phyloP scores from a whole-genome alignment of 345 rosid species.

The Raphanus raphanistrum region DNA sequence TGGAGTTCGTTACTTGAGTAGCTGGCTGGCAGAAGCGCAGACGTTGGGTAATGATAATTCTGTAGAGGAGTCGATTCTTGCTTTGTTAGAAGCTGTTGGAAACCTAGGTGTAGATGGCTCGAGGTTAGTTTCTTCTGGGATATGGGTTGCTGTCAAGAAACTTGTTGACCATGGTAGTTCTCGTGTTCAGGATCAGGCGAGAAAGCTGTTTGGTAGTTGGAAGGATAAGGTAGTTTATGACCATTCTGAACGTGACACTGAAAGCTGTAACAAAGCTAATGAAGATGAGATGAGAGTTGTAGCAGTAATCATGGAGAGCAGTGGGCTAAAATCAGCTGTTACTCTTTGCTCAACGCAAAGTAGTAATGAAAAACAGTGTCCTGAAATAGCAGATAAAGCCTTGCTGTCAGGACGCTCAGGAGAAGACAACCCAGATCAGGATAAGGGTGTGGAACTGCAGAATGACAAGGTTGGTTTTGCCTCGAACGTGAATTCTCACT shows the following conservation, averaged over 20 bases:
- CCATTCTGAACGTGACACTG: slow-evolving; percentile 34
- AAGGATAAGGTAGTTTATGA: slow-evolving; percentile 43
- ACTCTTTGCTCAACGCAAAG: slow-evolving; percentile 43
- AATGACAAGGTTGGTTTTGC: slow-evolving; percentile 31
- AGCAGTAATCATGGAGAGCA: slow-evolving; percentile 36
- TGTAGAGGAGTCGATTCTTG: slow-evolving; percentile 72
- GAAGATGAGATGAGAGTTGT: slow-evolving; percentile 35
- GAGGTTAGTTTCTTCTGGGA: slow-evolving; percentile 69
- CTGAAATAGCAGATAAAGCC: slow-evolving; percentile 37
- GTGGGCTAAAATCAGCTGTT: slow-evolving; percentile 41
- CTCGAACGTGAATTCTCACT: slow-evolving; percentile 28
- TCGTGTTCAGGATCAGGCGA: slow-evolving; percentile 70
- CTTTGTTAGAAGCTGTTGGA: slow-evolving; percentile 67
- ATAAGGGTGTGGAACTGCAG: slow-evolving; percentile 44
- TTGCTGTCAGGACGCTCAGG: slow-evolving; percentile 43
- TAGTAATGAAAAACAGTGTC: slow-evolving; percentile 41
- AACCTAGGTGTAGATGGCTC: slow-evolving; percentile 67
- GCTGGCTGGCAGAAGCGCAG: slow-evolving; percentile 77
- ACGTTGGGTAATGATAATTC: slow-evolving; percentile 46
- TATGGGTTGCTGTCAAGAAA: slow-evolving; percentile 61
- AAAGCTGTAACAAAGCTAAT: slow-evolving; percentile 29
- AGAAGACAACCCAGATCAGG: slow-evolving; percentile 39
- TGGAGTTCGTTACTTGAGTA: slow-evolving; percentile 70
- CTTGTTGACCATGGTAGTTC: slow-evolving; percentile 67
- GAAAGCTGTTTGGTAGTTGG: slow-evolving; percentile 62